Evolutionary conservation across 2,329 filamentous ascomycete species (phyloP), one percentile per base, ranked within the genome.

Genomic region (Monascus ruber): DNA sequence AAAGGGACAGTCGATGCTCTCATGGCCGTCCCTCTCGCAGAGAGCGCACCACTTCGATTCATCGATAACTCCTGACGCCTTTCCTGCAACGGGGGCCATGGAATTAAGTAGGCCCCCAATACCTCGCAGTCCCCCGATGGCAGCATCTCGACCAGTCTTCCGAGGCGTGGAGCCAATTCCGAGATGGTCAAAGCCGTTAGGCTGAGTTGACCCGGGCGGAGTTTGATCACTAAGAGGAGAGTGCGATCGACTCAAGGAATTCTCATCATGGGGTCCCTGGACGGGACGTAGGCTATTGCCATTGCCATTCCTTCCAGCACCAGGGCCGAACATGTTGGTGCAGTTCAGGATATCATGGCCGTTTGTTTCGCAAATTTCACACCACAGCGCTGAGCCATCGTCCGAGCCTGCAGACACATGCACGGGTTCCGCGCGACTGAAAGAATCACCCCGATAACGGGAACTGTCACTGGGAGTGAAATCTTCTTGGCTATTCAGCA

Each of bases 261-360:
- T 29, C 10, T 29, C 6, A 29, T 10, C 10, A 29, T 17, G 17
- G 17, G 17, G 17, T 17, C 17, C 17, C 17, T 17, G 17, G 17
- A 17, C 17, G 17, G 17, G 17, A 17, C 17, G 17, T 3, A 17
- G 17, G 17, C 17, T 17, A 17, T 17, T 17, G 17, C 17, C 17
- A 17, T 17, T 17, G 17, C 17, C 17, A 17, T 17, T 17, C 17
- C 17, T 17, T 17, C 17, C 17, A 31, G 29, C 29, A 8, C 29
- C 54, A 10, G 54, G 49, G 9, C 73, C 79, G 60, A 85, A 89
- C 80, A 94, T 91, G 60, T 86, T 89, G 38, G 84, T 87, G 71
- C 89, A 96, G 24, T 85, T 93, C 41, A 96, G 70, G 44, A 96
- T 94, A 53, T 96, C 89, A 56, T 96, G 89, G 10, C 89, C 88